Evolutionary conservation across 2,329 filamentous ascomycete genomes (phyloP), one percentile per base, ranked within the genome.

Genomic region (Cladosporium sp.): DNA sequence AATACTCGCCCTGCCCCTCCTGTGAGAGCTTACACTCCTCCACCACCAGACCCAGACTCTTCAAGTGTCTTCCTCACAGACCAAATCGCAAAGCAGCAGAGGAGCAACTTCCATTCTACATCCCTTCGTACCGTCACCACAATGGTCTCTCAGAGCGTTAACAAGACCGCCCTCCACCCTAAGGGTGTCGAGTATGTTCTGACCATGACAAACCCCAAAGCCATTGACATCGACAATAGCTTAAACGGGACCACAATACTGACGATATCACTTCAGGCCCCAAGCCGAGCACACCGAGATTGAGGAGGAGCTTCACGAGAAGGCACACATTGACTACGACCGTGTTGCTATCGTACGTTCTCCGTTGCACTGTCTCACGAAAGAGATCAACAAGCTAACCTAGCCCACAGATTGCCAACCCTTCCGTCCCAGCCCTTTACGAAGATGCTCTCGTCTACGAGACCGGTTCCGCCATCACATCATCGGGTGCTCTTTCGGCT

Each of bases 371-470:
- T 10, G 26, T 29, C 23, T 3, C 3, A 26, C 23, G 23, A 26
- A 2, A 3, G 23, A 26, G 23, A 26, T 26, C 23, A 26, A 26
- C 23, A 3, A 14, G 44, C 62, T 67, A 26, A 65, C 52, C 40
- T 11, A 33, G n/a, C 18, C 23, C 35, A 50, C 73, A 88, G 86
- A 85, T 89, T 74, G 91, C 92, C 82, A 98, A 99, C 83, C 93
- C 94, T 69, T 95, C 94, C 65, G 95, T 98, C 68, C 90, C 95
- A 70, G 91, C 93, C 66, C 89, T 99, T 70, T 99, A 99, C 85
- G 95, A 99, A 88, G 95, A 99, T 91, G 95, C 95, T 65, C 88
- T 99, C 70, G 93, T 93, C 72, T 99, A 98, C 84, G 95, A 99
- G 83, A 95, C 92, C 66, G 95, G 95, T 76, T 96, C 94, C 65